Conservation (phyloP, 345 rosid species). For the Murraya koenigii region DNA sequence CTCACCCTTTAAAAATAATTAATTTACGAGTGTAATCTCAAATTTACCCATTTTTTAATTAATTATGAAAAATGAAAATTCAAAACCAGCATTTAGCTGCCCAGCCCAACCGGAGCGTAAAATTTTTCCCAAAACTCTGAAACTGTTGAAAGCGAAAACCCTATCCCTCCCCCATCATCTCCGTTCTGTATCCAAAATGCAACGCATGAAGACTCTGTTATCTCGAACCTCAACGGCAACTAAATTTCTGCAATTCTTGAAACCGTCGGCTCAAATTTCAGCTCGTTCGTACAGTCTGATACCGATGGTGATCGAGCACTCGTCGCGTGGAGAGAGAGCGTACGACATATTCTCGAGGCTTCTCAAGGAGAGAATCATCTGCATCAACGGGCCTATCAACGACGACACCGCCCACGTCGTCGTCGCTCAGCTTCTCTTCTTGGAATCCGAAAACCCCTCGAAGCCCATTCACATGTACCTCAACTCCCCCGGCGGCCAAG, state of each 20-base stretch:
- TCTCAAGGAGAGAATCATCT: constrained; percentile 87
- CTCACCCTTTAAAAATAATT: no score
- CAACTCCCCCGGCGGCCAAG: constrained; percentile 97
- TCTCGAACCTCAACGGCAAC: background rate
- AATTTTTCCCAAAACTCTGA: no score
- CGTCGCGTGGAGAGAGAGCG: constrained; percentile 96
- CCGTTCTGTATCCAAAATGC: background rate
- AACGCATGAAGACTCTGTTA: background rate
- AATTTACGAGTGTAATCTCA: no score
- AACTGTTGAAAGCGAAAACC: background rate
- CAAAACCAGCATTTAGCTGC: no score
- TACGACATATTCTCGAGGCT: constrained; percentile 95
- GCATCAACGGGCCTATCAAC: constrained; percentile 88
- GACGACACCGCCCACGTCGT: constrained; percentile 95
- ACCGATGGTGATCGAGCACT: constrained; percentile 98
- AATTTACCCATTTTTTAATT: no score
- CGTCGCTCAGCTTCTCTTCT: constrained; percentile 97
- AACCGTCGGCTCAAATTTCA: background rate
- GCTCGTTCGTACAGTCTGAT: constrained; percentile 59
- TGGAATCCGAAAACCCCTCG: constrained; percentile 95
- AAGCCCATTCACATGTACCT: constrained; percentile 98
- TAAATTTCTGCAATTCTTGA: background rate
- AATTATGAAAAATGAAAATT: no score
- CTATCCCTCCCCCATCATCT: background rate
- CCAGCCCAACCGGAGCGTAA: no score